phyloP scores from a whole-genome alignment of 495 filamentous ascomycete species.

The Terfezia claveryi region DNA sequence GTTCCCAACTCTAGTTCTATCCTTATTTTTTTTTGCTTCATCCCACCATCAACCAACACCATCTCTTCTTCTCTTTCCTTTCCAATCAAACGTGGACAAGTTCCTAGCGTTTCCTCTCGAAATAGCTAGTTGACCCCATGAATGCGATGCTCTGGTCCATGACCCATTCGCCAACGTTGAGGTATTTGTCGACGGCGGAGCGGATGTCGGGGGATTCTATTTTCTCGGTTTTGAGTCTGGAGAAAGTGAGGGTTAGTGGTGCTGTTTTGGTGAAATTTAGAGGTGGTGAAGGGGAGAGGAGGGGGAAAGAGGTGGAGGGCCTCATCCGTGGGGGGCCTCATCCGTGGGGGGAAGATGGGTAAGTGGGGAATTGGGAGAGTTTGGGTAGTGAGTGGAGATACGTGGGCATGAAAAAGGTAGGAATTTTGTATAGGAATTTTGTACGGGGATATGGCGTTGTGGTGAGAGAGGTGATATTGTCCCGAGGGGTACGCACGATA shows the following conservation, averaged over 20 bases:
- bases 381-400: too few species aligned
- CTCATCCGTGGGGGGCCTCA: not conserved
- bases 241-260: not conserved
- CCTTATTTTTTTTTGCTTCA: not conserved
- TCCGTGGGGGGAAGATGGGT: too few species aligned
- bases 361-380: too few species aligned
- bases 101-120: conserved; percentile 61
- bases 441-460: too few species aligned
- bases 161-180: conserved; percentile 88
- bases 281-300: not conserved
- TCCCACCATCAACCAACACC: not conserved
- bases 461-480: too few species aligned
- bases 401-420: too few species aligned
- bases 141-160: conserved; percentile 93
- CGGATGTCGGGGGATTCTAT: conserved; percentile 71
- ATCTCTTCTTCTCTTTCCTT: not conserved
- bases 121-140: conserved; percentile 66
- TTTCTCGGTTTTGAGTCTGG: conserved; percentile 66
- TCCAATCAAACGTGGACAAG: not conserved
- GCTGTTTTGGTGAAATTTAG: not conserved
- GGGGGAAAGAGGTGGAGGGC: not conserved
- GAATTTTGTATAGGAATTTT: too few species aligned
- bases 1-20: not conserved
- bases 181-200: conserved; percentile 84
- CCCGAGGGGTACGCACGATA: conserved; percentile 54